Evolutionary conservation across 2,329 filamentous ascomycete genomes (phyloP).

Genomic region (Keithomyces neogunnii): DNA sequence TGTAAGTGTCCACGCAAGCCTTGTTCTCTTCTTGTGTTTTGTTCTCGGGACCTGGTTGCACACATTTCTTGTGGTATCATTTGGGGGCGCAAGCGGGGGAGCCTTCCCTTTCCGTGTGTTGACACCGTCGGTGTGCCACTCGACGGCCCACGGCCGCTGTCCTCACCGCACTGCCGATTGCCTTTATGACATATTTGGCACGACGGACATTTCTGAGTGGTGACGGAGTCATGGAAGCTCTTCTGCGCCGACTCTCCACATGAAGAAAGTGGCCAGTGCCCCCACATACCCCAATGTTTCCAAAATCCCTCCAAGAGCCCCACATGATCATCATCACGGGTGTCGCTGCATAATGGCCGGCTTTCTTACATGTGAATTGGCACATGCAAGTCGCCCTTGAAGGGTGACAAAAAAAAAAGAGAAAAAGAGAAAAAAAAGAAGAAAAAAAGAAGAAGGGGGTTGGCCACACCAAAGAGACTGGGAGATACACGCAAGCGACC

Average conservation of each 20-base stretch:
- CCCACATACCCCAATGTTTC: background rate
- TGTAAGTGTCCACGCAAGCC: constrained; percentile 29
- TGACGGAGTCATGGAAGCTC: background rate
- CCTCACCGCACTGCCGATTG: background rate
- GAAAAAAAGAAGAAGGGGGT: too few species aligned
- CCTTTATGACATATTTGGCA: background rate
- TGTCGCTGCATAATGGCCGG: background rate
- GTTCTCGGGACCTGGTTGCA: background rate
- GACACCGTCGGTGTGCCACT: background rate
- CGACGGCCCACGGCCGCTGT: background rate
- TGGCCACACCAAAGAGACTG: too few species aligned
- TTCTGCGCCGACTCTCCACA: background rate
- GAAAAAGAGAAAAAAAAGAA: background rate
- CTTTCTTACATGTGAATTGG: background rate
- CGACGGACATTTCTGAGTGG: background rate
- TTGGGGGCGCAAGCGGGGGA: background rate
- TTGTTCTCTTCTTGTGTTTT: background rate
- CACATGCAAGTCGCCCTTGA: background rate
- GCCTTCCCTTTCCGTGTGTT: background rate
- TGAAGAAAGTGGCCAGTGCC: background rate
- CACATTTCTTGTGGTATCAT: background rate
- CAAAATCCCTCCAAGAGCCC: background rate
- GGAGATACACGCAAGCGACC: too few species aligned
- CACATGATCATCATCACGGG: constrained; percentile 1
- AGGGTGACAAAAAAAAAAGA: background rate